These are phyloP conservation scores for Kurtzmaniella quercitrusa DNA, from an alignment of 1,139 yeast genomes.

Conservation along the genomic window DNA sequence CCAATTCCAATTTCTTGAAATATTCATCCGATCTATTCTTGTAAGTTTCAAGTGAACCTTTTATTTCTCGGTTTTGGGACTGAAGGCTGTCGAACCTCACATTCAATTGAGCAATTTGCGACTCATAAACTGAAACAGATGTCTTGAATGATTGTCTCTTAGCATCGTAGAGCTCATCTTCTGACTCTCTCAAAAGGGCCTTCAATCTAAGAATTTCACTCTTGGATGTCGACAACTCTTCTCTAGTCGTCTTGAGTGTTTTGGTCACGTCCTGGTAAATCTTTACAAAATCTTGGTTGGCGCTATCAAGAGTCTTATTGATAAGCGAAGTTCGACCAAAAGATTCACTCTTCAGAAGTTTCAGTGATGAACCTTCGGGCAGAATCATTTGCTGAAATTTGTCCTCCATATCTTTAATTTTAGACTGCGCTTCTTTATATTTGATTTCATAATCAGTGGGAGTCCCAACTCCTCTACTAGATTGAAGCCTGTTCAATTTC, in stretches of 20 bases:
- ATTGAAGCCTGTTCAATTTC: slow-evolving; percentile 40
- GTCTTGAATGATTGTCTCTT: slow-evolving; percentile 32
- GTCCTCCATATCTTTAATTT: slow-evolving; percentile 32
- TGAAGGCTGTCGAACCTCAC: slow-evolving; percentile 51
- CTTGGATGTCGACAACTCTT: slow-evolving; percentile 47
- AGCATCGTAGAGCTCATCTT: slow-evolving; percentile 41
- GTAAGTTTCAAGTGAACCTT: slow-evolving; percentile 55
- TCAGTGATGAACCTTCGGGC: slow-evolving; percentile 15
- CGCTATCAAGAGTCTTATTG: slow-evolving; percentile 21
- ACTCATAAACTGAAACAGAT: slow-evolving; percentile 38
- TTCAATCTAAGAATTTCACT: slow-evolving; percentile 51
- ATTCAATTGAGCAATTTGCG: slow-evolving; percentile 37
- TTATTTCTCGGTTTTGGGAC: slow-evolving; percentile 49
- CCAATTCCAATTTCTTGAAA: slow-evolving; percentile 67
- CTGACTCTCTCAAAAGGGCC: slow-evolving; percentile 43
- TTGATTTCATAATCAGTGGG: slow-evolving; percentile 35
- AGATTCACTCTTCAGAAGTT: slow-evolving; percentile 31
- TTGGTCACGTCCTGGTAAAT: slow-evolving; percentile 55
- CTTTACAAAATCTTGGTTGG: slow-evolving; percentile 44
- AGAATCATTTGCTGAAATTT: slow-evolving; percentile 24
- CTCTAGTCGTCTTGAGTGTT: slow-evolving; percentile 46
- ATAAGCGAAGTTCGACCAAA: slow-evolving; percentile 34
- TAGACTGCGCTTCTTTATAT: slow-evolving; percentile 32
- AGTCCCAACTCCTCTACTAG: slow-evolving; percentile 35
- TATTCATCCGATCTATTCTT: slow-evolving; percentile 74